Evolutionary conservation across 2,329 filamentous ascomycete genomes (phyloP).

Genomic region (Calonectria leucothoes): DNA sequence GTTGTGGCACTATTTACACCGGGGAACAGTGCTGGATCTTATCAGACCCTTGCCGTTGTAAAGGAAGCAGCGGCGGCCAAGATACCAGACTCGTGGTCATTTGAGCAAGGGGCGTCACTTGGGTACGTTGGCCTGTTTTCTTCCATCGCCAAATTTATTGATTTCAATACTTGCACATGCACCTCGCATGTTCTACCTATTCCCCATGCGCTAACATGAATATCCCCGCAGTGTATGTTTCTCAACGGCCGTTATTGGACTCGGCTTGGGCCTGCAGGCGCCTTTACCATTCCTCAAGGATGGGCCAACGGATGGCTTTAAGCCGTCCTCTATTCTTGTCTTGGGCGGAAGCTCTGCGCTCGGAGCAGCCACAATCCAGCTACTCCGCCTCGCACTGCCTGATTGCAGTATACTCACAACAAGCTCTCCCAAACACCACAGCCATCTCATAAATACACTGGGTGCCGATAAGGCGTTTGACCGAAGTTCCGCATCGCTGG

Average conservation of each 20-base stretch:
- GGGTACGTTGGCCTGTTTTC: neutral
- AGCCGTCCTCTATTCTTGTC: neutral
- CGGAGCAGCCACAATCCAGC: slow-evolving; percentile 5
- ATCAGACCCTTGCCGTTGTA: neutral
- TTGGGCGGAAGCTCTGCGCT: slow-evolving; percentile 1
- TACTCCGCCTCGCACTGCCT: neutral
- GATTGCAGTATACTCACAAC: neutral
- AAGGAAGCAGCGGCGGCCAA: neutral
- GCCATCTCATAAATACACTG: neutral
- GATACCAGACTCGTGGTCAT: neutral
- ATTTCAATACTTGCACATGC: neutral
- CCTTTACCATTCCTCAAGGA: neutral
- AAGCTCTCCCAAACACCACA: slow-evolving; percentile 1
- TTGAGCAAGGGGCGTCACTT: slow-evolving; percentile 2
- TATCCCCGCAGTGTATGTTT: neutral
- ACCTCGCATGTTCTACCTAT: neutral
- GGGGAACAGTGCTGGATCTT: neutral
- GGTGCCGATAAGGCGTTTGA: neutral
- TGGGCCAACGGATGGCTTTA: neutral
- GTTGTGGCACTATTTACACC: neutral
- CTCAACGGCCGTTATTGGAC: neutral
- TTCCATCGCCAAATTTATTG: too few relatives aligned
- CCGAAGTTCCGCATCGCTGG: neutral
- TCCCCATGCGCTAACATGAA: neutral
- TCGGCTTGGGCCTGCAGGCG: neutral